Conservation (phyloP, 2,329 filamentous ascomycete species). For the Trichophyton rubrum region DNA sequence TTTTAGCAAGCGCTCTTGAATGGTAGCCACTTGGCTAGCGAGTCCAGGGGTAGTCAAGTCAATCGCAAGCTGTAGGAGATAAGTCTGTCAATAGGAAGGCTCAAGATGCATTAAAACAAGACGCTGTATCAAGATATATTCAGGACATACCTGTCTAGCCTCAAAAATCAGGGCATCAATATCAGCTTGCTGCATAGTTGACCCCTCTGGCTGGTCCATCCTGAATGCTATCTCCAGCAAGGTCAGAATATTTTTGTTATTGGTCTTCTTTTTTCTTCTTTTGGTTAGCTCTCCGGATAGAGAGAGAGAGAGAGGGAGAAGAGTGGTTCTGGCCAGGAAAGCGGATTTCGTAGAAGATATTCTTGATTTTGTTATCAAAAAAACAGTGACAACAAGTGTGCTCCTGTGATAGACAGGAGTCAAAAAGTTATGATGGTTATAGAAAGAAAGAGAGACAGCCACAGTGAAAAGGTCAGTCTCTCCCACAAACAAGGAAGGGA, state of each 20-base stretch:
- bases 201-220: not conserved
- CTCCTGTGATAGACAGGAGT: not conserved
- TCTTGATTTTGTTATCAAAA: conserved; percentile 1
- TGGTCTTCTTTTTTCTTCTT: not conserved
- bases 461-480: not conserved
- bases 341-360: not conserved
- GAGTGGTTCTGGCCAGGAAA: not conserved
- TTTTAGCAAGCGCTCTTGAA: conserved; percentile 63
- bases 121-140: not conserved
- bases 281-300: not conserved
- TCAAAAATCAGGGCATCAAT: conserved; percentile 5
- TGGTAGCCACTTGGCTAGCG: conserved; percentile 36
- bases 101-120: not conserved
- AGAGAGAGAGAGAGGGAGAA: not conserved
- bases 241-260: not conserved
- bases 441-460: not conserved
- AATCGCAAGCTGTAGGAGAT: conserved; percentile 26
- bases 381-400: not conserved
- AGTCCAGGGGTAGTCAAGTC: conserved; percentile 33
- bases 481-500: not conserved
- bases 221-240: not conserved
- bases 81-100: not conserved
- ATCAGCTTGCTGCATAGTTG: not conserved
- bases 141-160: conserved; percentile 6
- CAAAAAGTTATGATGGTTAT: not conserved